Percentiles rank a stretch among this genome's conserved stretches.
Evolutionary conservation across 192 early-diverging fungal genomes (phyloP).

Genomic region (Coemansia sp.): DNA sequence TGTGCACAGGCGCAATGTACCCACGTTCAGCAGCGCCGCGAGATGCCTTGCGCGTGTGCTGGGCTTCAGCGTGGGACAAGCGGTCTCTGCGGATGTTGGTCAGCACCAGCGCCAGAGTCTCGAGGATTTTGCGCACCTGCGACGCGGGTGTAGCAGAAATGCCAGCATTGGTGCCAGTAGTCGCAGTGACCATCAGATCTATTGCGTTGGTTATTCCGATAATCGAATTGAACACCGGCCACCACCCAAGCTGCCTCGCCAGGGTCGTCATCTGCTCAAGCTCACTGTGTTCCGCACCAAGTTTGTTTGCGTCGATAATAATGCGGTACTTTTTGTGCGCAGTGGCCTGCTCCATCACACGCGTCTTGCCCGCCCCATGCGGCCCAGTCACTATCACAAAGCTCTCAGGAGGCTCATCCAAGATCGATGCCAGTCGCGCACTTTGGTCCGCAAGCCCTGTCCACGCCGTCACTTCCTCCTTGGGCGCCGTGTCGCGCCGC

Average conservation of each 20-base stretch:
- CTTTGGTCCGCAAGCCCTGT: slow-evolving; percentile 44
- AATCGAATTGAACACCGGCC: slow-evolving; percentile 86
- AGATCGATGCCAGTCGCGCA: slow-evolving; percentile 38
- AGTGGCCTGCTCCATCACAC: slow-evolving; percentile 70
- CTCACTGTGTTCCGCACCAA: slow-evolving; percentile 71
- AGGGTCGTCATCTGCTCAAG: slow-evolving; percentile 72
- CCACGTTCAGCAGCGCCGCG: not conserved
- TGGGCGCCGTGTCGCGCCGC: slow-evolving; percentile 14
- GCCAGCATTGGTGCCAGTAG: slow-evolving; percentile 85
- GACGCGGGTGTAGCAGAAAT: slow-evolving; percentile 78
- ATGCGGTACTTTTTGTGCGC: slow-evolving; percentile 70
- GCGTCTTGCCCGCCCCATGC: slow-evolving; percentile 77
- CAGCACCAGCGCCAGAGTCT: slow-evolving; percentile 72
- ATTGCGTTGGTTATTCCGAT: slow-evolving; percentile 69
- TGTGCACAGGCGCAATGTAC: slow-evolving; percentile 1
- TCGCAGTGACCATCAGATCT: slow-evolving; percentile 82
- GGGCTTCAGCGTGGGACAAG: slow-evolving; percentile 11
- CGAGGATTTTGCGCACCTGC: slow-evolving; percentile 84
- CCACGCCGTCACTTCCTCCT: slow-evolving; percentile 38
- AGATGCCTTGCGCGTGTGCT: slow-evolving; percentile 31
- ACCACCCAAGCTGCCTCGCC: slow-evolving; percentile 86
- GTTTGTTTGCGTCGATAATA: slow-evolving; percentile 74
- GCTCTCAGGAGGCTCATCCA: slow-evolving; percentile 67
- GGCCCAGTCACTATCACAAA: slow-evolving; percentile 84
- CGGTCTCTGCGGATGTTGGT: slow-evolving; percentile 54